phyloP scores from a whole-genome alignment of 352 stramenopile genomes.

The Phytophthora tentaculata region DNA sequence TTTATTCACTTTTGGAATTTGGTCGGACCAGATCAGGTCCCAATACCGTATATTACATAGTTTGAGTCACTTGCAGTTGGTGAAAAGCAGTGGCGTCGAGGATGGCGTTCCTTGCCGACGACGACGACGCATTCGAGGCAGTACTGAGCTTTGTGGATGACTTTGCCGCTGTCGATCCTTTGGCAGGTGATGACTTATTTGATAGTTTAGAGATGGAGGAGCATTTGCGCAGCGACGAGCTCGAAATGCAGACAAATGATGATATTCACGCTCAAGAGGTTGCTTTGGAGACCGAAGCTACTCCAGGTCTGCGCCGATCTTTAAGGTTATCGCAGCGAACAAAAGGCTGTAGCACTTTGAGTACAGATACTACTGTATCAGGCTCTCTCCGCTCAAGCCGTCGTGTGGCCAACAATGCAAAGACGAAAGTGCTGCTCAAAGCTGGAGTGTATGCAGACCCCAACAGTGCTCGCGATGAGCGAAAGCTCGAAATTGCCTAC shows the following conservation, averaged over 20 bases:
- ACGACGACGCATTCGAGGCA: constrained; percentile 35
- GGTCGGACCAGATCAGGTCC: constrained; percentile 9
- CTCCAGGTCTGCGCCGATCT: constrained; percentile 9
- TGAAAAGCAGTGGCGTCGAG: neutral
- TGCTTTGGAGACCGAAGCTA: neutral
- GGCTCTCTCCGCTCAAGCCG: constrained; percentile 5
- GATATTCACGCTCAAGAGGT: constrained; percentile 17
- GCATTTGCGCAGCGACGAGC: neutral
- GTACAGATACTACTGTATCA: neutral
- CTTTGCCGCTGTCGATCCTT: constrained; percentile 7
- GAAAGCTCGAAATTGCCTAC: constrained; percentile 45
- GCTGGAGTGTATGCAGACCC: constrained; percentile 23
- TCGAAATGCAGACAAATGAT: constrained; percentile 9
- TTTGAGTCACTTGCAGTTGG: constrained; percentile 4
- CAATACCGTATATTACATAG: neutral
- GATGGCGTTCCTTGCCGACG: constrained; percentile 32
- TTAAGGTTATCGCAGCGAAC: constrained; percentile 6
- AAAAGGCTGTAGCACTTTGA: neutral
- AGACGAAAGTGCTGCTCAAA: constrained; percentile 23
- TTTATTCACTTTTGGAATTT: constrained; percentile 1
- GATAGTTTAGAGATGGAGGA: neutral
- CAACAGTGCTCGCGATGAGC: constrained; percentile 34
- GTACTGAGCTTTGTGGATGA: constrained; percentile 39
- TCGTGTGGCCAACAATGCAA: constrained; percentile 4
- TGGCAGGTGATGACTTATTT: neutral